These are phyloP conservation scores for Rheum nobile DNA, from an alignment of 148 eudicot genomes.

Conservation along the genomic window DNA sequence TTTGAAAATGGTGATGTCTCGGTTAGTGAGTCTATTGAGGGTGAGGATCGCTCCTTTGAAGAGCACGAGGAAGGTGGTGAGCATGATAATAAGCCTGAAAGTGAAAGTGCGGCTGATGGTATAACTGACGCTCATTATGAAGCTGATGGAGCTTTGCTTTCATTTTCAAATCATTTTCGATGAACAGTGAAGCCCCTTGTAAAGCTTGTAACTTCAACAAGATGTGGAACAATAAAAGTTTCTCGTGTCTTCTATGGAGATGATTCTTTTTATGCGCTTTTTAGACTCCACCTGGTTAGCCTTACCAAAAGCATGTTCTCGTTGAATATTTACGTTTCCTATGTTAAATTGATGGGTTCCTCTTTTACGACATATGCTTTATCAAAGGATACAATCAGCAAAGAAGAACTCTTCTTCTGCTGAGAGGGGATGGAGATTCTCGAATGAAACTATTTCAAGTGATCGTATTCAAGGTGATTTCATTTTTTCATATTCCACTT, in stretches of 20 bases:
- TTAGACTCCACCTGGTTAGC: constrained; percentile 82
- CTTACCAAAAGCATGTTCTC: neutral
- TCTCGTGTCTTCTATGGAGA: too few species aligned
- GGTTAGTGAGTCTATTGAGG: constrained; percentile 69
- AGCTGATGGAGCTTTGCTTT: constrained; percentile 28
- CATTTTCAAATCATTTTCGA: constrained; percentile 35
- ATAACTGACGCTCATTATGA: constrained; percentile 49
- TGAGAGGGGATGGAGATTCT: constrained; percentile 62
- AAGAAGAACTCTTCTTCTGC: too few species aligned
- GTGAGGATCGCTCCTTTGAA: constrained; percentile 55
- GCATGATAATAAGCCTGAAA: constrained; percentile 60
- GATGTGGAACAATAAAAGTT: too few species aligned
- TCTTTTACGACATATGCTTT: constrained; percentile 41
- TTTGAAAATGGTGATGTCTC: constrained; percentile 69
- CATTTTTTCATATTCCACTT: constrained; percentile 4
- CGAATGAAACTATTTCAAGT: constrained; percentile 33
- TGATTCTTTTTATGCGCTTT: constrained; percentile 72
- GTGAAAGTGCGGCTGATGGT: constrained; percentile 69
- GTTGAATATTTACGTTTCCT: constrained; percentile 1
- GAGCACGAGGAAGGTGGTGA: too few species aligned
- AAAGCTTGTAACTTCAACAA: too few species aligned
- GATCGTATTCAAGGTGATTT: constrained; percentile 61
- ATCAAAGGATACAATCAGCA: constrained; percentile 72
- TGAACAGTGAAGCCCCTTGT: constrained; percentile 59
- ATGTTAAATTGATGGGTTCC: neutral